Evolutionary conservation across 2,329 filamentous ascomycete species (phyloP), one percentile per base, ranked within the genome.

Genomic region (Exophiala spinifera): DNA sequence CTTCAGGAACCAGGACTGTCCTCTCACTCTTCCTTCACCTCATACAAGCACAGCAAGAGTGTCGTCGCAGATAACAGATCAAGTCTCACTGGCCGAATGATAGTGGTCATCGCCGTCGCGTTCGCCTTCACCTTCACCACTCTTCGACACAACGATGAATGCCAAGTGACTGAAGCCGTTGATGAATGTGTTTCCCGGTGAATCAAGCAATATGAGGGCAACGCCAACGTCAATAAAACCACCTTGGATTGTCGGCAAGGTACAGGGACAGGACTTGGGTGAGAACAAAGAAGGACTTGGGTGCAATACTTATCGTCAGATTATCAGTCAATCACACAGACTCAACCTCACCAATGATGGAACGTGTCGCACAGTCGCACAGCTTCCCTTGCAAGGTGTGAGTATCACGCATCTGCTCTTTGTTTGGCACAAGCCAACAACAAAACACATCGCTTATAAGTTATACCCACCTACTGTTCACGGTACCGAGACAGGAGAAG

Each of bases 301-400:
- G 23, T 21, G 17, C 3, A 44, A 45, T 48, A 56, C 53, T 46
- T 53, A 46, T 46, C 28, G 21, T 42, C 25, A 19, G 34, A 28
- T 23, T 46, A 39, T 21, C 40, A 47, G 8, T 20, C 25, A 7
- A 44, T 15, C 42, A 14, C 14, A 44, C 42, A 44, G n/a, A 11
- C 19, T 25, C n/a, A n/a, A 23, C 14, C n/a, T 23, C 11, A 21
- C 43, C 21, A 45, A 42, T 34, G 19, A 48, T 23, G 31, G 46
- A 49, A 54, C 47, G 20, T 51, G 56, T 58, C 37, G 39, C 49
- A 55, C 56, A 55, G 56, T 58, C 37, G 39, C 49, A 55, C 56
- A 55, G 34, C 34, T 58, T 51, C 48, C 45, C 42, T 36, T n/a
- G 33, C 15, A 28, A 23, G 44, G 54, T 33, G 31, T 31, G 43